These are phyloP conservation scores for Aspergillus ibericus DNA, from an alignment of 2,329 filamentous ascomycete species.

Conservation along the genomic window DNA sequence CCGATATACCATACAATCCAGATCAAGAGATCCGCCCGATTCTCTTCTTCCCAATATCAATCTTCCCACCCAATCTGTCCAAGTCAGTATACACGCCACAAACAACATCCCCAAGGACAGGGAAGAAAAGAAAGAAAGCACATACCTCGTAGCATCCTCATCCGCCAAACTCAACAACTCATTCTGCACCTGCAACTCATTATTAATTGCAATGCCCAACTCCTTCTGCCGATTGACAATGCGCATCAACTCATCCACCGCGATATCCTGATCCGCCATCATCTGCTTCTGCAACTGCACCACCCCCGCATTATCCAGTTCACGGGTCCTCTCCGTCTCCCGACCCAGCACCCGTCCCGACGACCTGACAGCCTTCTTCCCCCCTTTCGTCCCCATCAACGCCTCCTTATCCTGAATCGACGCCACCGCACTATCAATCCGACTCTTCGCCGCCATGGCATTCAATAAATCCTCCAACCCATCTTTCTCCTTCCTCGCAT, in stretches of 20 bases:
- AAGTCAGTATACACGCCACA: slow-evolving; percentile 18
- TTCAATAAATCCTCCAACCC: slow-evolving; percentile 61
- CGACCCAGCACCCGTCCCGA: slow-evolving; percentile 51
- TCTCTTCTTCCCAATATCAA: slow-evolving; percentile 50
- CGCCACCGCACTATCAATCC: slow-evolving; percentile 48
- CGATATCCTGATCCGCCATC: slow-evolving; percentile 62
- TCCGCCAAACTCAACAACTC: slow-evolving; percentile 59
- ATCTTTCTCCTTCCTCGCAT: slow-evolving; percentile 61
- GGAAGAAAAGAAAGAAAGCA: slow-evolving; percentile 9
- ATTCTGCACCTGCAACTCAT: slow-evolving; percentile 63
- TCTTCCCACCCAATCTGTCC: slow-evolving; percentile 44
- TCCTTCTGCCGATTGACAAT: slow-evolving; percentile 61
- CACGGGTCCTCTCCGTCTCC: slow-evolving; percentile 62
- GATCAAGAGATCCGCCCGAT: slow-evolving; percentile 48
- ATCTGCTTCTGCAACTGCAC: slow-evolving; percentile 63
- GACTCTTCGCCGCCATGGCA: slow-evolving; percentile 56
- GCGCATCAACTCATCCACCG: slow-evolving; percentile 59
- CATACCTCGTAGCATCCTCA: slow-evolving; percentile 56
- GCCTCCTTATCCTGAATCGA: slow-evolving; percentile 48
- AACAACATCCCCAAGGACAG: background rate
- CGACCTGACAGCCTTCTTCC: slow-evolving; percentile 40
- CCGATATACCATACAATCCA: background rate
- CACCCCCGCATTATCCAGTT: slow-evolving; percentile 65
- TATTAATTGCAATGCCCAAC: slow-evolving; percentile 62
- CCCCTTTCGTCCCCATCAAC: slow-evolving; percentile 32